These are phyloP conservation scores for Linum lewisii DNA, from an alignment of 345 rosid genomes.

Conservation along the genomic window DNA sequence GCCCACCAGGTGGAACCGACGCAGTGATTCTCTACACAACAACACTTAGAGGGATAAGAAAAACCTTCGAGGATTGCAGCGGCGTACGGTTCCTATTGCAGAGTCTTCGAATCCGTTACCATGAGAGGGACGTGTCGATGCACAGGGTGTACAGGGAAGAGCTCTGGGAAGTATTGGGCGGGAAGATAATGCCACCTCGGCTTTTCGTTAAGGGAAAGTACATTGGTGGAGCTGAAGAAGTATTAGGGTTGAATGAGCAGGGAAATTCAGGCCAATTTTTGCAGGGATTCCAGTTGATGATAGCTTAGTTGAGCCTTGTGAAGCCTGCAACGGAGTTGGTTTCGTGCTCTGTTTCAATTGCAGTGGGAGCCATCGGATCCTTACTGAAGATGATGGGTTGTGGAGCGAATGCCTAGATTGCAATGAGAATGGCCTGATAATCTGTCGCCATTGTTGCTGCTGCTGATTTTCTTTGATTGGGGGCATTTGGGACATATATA, in stretches of 20 bases:
- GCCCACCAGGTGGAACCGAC: constrained; percentile 67
- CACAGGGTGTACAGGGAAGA: constrained; percentile 23
- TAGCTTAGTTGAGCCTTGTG: constrained; percentile 10
- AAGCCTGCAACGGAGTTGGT: constrained; percentile 18
- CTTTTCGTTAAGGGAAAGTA: constrained; percentile 24
- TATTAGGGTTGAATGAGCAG: constrained; percentile 18
- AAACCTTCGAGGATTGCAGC: constrained; percentile 25
- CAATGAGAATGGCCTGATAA: constrained; percentile 24
- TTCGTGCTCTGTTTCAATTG: constrained; percentile 26
- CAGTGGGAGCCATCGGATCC: constrained; percentile 19
- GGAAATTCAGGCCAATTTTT: constrained; percentile 16
- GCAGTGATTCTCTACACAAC: constrained; percentile 23
- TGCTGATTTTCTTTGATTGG: no score
- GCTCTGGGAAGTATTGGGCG: constrained; percentile 16
- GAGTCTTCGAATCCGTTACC: constrained; percentile 17
- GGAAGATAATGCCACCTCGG: constrained; percentile 18
- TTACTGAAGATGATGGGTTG: constrained; percentile 11
- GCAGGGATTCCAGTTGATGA: constrained; percentile 16
- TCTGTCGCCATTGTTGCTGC: constrained; percentile 21
- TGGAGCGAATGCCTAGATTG: constrained; percentile 16
- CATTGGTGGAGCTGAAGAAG: constrained; percentile 25
- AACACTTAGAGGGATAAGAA: constrained; percentile 19
- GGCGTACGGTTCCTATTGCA: constrained; percentile 21
- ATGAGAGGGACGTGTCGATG: constrained; percentile 25
- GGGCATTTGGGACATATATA: no score